These are phyloP conservation scores for Theobroma grandiflorum DNA, from an alignment of 441 rosid genomes.

Conservation along the genomic window DNA sequence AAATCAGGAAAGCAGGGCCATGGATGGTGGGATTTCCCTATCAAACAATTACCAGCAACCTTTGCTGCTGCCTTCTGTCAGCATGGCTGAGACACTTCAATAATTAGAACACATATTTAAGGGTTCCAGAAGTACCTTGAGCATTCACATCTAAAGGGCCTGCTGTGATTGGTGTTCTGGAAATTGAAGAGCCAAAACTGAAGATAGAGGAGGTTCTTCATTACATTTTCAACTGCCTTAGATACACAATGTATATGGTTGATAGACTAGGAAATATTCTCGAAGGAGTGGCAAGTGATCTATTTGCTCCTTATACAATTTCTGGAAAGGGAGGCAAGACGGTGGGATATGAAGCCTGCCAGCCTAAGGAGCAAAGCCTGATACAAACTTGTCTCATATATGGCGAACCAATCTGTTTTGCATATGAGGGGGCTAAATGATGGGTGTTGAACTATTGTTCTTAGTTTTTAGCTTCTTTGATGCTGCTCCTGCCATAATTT, in stretches of 20 bases:
- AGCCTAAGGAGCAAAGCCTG: constrained; percentile 27
- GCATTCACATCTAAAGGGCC: constrained; percentile 35
- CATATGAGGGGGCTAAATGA: constrained; percentile 20
- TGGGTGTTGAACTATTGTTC: constrained; percentile 19
- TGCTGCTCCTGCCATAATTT: constrained; percentile 38
- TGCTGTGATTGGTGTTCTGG: constrained; percentile 52
- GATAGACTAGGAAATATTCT: constrained; percentile 39
- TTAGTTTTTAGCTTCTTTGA: constrained; percentile 24
- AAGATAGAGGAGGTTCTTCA: constrained; percentile 31
- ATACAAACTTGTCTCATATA: constrained; percentile 16
- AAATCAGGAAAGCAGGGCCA: constrained; percentile 35
- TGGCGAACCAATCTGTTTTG: constrained; percentile 19
- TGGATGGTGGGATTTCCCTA: constrained; percentile 36
- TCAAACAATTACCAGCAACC: constrained; percentile 50
- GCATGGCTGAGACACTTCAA: constrained; percentile 44
- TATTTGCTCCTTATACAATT: constrained; percentile 1
- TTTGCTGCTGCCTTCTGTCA: constrained; percentile 41
- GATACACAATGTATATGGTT: constrained; percentile 27
- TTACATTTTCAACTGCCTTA: constrained; percentile 17
- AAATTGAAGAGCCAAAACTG: constrained; percentile 23
- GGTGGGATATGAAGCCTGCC: neutral
- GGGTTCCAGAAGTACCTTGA: constrained; percentile 44
- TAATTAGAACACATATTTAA: constrained; percentile 19
- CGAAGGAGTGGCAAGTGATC: constrained; percentile 23
- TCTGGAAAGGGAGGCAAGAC: constrained; percentile 16